A percentile compares a stretch with the other conserved stretches of the same genome.
Evolutionary conservation across 257 asterid genomes (phyloP).

Genomic region (Forsythia suspensa): DNA sequence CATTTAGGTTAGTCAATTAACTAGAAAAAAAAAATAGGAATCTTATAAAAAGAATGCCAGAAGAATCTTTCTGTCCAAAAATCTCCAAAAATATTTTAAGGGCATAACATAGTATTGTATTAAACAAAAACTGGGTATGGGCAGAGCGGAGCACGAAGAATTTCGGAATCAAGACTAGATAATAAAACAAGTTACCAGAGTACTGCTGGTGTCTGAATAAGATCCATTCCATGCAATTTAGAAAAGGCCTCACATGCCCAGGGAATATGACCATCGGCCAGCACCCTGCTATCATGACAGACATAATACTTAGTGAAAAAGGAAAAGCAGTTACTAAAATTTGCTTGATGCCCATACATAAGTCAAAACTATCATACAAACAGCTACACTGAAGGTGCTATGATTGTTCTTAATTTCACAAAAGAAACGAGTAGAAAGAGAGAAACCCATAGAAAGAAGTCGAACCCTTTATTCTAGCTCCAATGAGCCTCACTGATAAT

Average conservation of each 20-base stretch:
- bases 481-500: neutral
- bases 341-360: neutral
- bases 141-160: neutral
- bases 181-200: conserved; percentile 57
- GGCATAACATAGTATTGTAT: neutral
- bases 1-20: no score
- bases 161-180: neutral
- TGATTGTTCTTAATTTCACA: neutral
- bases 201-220: conserved; percentile 60
- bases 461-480: neutral
- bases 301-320: neutral
- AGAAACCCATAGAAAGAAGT: neutral
- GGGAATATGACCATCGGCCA: conserved; percentile 95
- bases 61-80: neutral
- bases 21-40: no score
- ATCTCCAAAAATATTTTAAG: no score
- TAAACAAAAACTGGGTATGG: neutral
- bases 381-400: neutral
- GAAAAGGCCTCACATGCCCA: conserved; percentile 99
- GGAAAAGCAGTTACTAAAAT: neutral
- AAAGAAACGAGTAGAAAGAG: neutral
- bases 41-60: no score
- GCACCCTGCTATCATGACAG: conserved; percentile 59
- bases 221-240: conserved; percentile 60
- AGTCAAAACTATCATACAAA: neutral